Evolutionary conservation across 2,329 filamentous ascomycete species (phyloP), one percentile per base, ranked within the genome.

Genomic region (Thermoascus crustaceus): DNA sequence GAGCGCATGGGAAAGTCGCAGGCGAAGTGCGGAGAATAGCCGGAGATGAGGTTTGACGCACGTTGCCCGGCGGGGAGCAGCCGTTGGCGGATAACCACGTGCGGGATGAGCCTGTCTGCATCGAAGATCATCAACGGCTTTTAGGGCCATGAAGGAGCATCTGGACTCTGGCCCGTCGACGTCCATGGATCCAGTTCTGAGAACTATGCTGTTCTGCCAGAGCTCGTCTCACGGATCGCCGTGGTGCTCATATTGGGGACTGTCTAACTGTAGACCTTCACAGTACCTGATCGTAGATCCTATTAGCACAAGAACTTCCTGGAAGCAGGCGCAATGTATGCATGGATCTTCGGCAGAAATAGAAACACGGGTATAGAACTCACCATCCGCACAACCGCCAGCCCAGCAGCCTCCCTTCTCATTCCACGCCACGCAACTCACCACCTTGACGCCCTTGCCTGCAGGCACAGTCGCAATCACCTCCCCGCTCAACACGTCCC

Each of bases 401-500:
- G 60, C 62, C 62, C 62, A 66, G 34, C 49, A 54, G 5, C 53
- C 48, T 4, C 46, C 57, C 30, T 50, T 57, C 39, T 64, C 60
- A 46, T 66, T 67, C 60, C 62, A 67, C n/a, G 62, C 56, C 32
- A 68, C 63, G 42, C 60, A 63, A 42, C 63, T 66, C 4, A 64
- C 63, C 7, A 57, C 63, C 42, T 61, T 64, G n/a, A 65, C 58
- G 5, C 54, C 51, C 14, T 53, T 45, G 3, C 60, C 63, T 38
- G 54, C 57, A 29, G 55, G 47, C 9, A 94, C 61, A 45, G 68
- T 76, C 20, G 82, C 76, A 39, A 76, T 68, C 33, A 83, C 55
- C 36, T 78, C 74, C 1, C 85, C 88, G 4, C 73, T 81, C 36
- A 94, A 57, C 13, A 94, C 65, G 63, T 95, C 87, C 89, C 89